Base-by-base conservation (phyloP, 345 rosid genomes). In the Gossypium sturtianum region DNA sequence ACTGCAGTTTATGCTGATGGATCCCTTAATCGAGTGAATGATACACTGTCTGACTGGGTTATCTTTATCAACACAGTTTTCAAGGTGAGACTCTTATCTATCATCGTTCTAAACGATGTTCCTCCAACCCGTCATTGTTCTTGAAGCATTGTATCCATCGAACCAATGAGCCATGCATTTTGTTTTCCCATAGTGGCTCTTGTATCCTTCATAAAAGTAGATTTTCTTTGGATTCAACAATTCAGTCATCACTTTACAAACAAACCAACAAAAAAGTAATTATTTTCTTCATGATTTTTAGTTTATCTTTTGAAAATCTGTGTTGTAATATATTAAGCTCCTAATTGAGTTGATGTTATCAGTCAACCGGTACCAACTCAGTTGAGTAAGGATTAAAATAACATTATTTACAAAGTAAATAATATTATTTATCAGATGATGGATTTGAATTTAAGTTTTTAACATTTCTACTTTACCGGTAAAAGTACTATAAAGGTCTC, bases 151-250 rank as follows among this genome's bases (percentile, higher is more conserved):
- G 3, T 10, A 48, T 48, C 17, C 12, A 48, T 11, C 23, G 62
- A 22, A 57, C 62, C 29, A 57, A 70, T 15, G 75, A 48, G 49
- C 56, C 74, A 71, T 65, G 67, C 72, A 17, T 65, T 65, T 62
- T 72, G 44, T 41, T 66, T 59, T 59, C 68, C 41, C 49, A 25
- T 23, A 51, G n/a, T 61, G 71, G 41, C 72, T 22, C 7, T 68
- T 54, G 29, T 16, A 59, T 57, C 64, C 64, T 12, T 59, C 38
- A 27, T 60, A 5, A 27, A 12, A 23, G 22, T 15, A 22, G 2
- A 64, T 64, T 43, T 63, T 63, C 15, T 43, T 43, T n/a, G 51
- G 25, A 17, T 15, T 52, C 56, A 52, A 8, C 56, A 17, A 1
- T 52, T 52, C 19, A 52, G 20, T 8, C 56, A 15, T 52, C 56